Evolutionary conservation across 768 basidiomycete genomes (phyloP).

Genomic region (Amanita polypyramis): DNA sequence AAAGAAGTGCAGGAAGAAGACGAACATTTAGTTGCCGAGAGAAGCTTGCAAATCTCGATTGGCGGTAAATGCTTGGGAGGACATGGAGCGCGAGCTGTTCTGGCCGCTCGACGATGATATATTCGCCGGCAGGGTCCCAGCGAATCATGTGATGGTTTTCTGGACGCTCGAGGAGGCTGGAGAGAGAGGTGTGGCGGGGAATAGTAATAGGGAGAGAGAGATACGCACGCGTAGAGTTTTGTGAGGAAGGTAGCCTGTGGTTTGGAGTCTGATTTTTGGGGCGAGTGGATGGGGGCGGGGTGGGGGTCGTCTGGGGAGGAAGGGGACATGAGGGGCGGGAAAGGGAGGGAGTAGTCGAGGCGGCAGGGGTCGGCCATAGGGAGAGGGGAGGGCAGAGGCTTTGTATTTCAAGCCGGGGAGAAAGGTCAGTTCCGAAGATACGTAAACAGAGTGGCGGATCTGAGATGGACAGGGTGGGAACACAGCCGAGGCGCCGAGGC

Average conservation of each 20-base stretch:
- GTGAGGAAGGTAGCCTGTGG: conserved; percentile 94
- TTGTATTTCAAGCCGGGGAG: conserved; percentile 24
- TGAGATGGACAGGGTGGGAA: conserved; percentile 19
- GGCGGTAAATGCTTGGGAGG: conserved; percentile 88
- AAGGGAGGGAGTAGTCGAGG: conserved; percentile 22
- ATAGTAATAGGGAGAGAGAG: not conserved
- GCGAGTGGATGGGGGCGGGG: conserved; percentile 15
- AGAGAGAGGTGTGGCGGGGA: conserved; percentile 13
- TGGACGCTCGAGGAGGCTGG: conserved; percentile 76
- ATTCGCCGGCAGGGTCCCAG: conserved; percentile 88
- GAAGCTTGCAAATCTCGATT: conserved; percentile 96
- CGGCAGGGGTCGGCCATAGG: conserved; percentile 27
- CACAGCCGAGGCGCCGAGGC: conserved; percentile 33
- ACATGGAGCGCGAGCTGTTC: conserved; percentile 92
- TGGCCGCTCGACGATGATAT: conserved; percentile 91
- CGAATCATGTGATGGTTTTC: conserved; percentile 97
- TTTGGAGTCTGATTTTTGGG: conserved; percentile 59
- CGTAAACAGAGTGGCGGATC: conserved; percentile 26
- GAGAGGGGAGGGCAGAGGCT: conserved; percentile 27
- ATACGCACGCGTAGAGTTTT: conserved; percentile 86
- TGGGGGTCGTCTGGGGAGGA: conserved; percentile 25
- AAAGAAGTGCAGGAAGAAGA: conserved; percentile 23
- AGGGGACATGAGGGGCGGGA: conserved; percentile 25
- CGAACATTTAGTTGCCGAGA: conserved; percentile 92
- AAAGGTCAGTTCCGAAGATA: conserved; percentile 33